Evolutionary conservation across 225 moss, liverwort and hornwort genomes (phyloP), one percentile per base, ranked within the genome.

Genomic region (Bryoerythrophyllum caledonicum): DNA sequence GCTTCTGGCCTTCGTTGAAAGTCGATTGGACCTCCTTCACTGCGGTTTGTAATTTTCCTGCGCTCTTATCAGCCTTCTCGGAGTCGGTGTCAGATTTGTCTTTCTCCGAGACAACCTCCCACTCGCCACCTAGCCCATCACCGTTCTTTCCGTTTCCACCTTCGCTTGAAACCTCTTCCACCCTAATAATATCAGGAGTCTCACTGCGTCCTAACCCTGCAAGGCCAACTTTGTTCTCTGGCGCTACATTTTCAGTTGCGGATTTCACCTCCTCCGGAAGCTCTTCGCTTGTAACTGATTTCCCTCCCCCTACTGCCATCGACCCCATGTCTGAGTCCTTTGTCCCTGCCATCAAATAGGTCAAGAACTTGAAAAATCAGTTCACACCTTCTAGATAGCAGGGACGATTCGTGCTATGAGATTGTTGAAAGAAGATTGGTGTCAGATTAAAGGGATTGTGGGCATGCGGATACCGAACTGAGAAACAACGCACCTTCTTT

Each of bases 101-200:
- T 62, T 89, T 96, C 59, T 91, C 96, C 5, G 94, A 92, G 26
- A 96, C 76, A 28, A 96, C 91, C 83, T 94, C 94, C 96, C 96
- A 96, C 53, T 93, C 96, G n/a, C 86, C 85, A 35, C 83, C 81
- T 46, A 89, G 75, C 23, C 83, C 86, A 41, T 89, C 86, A 27
- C 83, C 79, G 51, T 74, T 86, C 79, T 84, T 89, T 25, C 82
- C 85, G 6, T 24, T 77, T 52, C 76, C 80, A 21, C 68, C 65
- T 83, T 68, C 72, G 51, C 76, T 68, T 55, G 20, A 2, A 4
- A 41, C 67, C 25, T 77, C 72, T 20, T 77, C 76, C 67, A 73
- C 61, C 25, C 21, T 53, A 54, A 73, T 82, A 16, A 73, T 61
- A 28, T 63, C 60, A 58, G 85, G 82, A 58, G 80, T 80, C 6